Evolutionary conservation across 116 monocot genomes (phyloP).

Genomic region (Dioscorea cayenensis): DNA sequence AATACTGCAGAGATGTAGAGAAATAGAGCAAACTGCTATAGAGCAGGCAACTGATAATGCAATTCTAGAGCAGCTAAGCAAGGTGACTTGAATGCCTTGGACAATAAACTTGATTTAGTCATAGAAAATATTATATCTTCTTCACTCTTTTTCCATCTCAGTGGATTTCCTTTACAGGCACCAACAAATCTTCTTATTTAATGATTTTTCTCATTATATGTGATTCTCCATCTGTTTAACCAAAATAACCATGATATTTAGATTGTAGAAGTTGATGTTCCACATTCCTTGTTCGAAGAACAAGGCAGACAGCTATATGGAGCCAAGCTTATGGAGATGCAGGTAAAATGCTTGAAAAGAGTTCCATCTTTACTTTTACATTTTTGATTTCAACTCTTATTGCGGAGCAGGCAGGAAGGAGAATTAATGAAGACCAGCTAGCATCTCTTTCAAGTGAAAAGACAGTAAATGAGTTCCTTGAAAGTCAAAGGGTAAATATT

Average conservation of each 20-base stretch:
- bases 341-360: slow-evolving; percentile 33
- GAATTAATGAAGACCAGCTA: slow-evolving; percentile 64
- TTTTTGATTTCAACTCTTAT: slow-evolving; percentile 5
- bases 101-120: background rate
- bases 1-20: slow-evolving; percentile 81
- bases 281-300: slow-evolving; percentile 89
- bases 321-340: slow-evolving; percentile 76
- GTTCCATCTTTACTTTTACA: slow-evolving; percentile 2
- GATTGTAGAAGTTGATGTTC: slow-evolving; percentile 93
- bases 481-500: slow-evolving; percentile 70
- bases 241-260: slow-evolving; percentile 13
- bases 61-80: slow-evolving; percentile 76
- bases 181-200: background rate
- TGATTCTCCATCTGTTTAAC: background rate
- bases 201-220: background rate
- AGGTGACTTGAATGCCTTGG: slow-evolving; percentile 35
- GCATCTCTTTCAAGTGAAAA: slow-evolving; percentile 78
- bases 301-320: slow-evolving; percentile 96
- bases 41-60: slow-evolving; percentile 99
- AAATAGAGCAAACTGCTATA: slow-evolving; percentile 83
- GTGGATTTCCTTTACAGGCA: background rate
- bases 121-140: too few relatives aligned
- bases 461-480: slow-evolving; percentile 64
- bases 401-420: slow-evolving; percentile 48
- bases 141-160: too few relatives aligned